Evolutionary conservation across 441 rosid species (phyloP).

Genomic region (Dalechampia spathulata): DNA sequence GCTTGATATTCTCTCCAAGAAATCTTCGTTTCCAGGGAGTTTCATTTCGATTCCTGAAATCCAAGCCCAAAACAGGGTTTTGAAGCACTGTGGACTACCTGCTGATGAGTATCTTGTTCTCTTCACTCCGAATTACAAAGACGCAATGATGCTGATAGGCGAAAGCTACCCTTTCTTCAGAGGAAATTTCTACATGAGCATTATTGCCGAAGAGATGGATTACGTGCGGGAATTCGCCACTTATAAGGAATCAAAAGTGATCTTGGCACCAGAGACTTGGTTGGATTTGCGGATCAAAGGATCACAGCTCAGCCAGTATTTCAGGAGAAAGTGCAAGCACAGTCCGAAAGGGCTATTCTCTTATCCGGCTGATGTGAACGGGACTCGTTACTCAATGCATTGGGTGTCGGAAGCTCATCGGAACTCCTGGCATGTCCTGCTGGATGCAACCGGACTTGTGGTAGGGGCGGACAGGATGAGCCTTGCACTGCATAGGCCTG

Average conservation of each 20-base stretch:
- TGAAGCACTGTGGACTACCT: constrained; percentile 55
- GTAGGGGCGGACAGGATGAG: constrained; percentile 44
- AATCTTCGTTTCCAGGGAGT: constrained; percentile 60
- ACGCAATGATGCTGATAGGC: constrained; percentile 66
- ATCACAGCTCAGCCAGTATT: constrained; percentile 67
- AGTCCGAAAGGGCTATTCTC: constrained; percentile 57
- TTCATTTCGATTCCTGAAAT: constrained; percentile 75
- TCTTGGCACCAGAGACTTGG: constrained; percentile 54
- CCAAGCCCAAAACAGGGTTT: constrained; percentile 50
- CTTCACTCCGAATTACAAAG: constrained; percentile 58
- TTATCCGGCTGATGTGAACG: constrained; percentile 55
- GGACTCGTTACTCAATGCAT: constrained; percentile 56
- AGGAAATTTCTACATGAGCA: constrained; percentile 57
- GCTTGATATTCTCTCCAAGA: constrained; percentile 56
- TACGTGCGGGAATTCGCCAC: constrained; percentile 45
- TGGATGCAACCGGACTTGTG: constrained; percentile 49
- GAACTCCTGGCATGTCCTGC: constrained; percentile 65
- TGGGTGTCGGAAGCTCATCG: constrained; percentile 76
- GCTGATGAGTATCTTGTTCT: constrained; percentile 56
- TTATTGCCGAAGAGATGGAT: constrained; percentile 36
- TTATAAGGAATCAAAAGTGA: constrained; percentile 56
- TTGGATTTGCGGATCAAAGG: constrained; percentile 70
- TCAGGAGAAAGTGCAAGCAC: constrained; percentile 61
- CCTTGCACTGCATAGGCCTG: constrained; percentile 58
- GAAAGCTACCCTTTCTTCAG: constrained; percentile 73